Base-by-base conservation (phyloP, 352 stramenopile species). In the Thalassiosira ordinaria region DNA sequence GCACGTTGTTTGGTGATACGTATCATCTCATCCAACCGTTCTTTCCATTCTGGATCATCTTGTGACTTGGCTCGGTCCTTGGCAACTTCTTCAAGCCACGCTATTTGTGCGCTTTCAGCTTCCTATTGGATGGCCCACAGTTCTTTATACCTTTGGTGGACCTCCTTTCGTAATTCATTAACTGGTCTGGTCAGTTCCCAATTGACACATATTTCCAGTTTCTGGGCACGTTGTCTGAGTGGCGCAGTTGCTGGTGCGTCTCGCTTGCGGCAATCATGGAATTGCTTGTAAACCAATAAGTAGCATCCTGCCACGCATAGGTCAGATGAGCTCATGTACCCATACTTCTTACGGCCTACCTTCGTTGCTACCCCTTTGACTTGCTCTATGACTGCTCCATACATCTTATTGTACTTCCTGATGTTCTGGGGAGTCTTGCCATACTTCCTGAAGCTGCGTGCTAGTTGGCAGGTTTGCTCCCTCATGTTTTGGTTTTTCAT, bases 111-210 rank as follows among this genome's bases (percentile, higher is more conserved):
- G 1, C 35, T 16, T 20, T 47, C 26, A n/a, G 18, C 13, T 2
- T 2, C 14, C 35, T 80, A 74, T 33, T 80, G 62, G 1, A 20
- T 9, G 18, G 31, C 20, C 72, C 72, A 80, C 16, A 70, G 46
- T 1, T 62, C 20, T 13, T 57, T 46, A 2, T 22, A 16, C 9
- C 2, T 2, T 18, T 26, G 6, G 0, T 2, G 14, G 0, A 66
- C 22, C 2, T 60, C 27, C 16, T 64, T 52, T 5, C 52, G 18
- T 20, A 56, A 2, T 7, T 47, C n/a, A n/a, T n/a, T n/a, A n/a
- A n/a, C 44, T 2, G 8, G 33, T 1, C 0, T 14, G 2, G 41
- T 29, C 3, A 46, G 35, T 33, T 20, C 26, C 0, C 22, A 14
- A n/a, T 16, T 1, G 4, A 47, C 0, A n/a, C 56, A 20, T 14